These are phyloP conservation scores for Trypanosoma congolense DNA, from an alignment of 208 protist species.

Conservation along the genomic window DNA sequence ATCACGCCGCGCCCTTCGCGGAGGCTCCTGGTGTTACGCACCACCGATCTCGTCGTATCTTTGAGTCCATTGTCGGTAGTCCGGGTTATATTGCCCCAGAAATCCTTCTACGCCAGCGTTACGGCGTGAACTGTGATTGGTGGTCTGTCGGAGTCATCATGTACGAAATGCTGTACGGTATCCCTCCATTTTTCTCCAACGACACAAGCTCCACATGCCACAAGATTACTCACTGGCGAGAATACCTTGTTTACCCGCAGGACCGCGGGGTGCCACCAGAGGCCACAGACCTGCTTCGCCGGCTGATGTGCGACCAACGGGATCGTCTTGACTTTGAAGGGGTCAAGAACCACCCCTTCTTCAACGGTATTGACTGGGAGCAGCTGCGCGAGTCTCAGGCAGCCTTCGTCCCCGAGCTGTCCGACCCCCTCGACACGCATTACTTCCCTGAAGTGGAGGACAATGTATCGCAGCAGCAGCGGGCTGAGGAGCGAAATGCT, in stretches of 20 bases:
- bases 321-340: constrained; percentile 73
- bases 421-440: constrained; percentile 71
- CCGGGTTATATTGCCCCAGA: constrained; percentile 97
- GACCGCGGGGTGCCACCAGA: constrained; percentile 76
- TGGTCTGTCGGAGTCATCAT: constrained; percentile 98
- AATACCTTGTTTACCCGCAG: constrained; percentile 86
- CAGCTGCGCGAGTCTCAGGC: constrained; percentile 52
- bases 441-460: constrained; percentile 88
- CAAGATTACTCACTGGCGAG: constrained; percentile 93
- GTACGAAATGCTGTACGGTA: constrained; percentile 96
- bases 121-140: constrained; percentile 96
- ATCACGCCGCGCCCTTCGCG: background rate
- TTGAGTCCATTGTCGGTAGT: constrained; percentile 94
- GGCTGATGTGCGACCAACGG: constrained; percentile 82
- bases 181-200: constrained; percentile 94
- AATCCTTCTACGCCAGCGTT: constrained; percentile 90
- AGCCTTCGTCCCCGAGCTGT: constrained; percentile 64
- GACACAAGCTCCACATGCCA: constrained; percentile 88
- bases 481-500: constrained; percentile 23
- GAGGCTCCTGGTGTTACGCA: constrained; percentile 10
- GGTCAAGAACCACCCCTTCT: constrained; percentile 83
- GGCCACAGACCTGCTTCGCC: constrained; percentile 90
- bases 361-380: constrained; percentile 62
- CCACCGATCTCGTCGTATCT: constrained; percentile 41
- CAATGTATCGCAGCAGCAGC: constrained; percentile 4